A percentile compares a stretch with the other conserved stretches of the same genome.
phyloP scores from a whole-genome alignment of 2,329 filamentous ascomycete genomes.

The Dothideomycetes sp. region DNA sequence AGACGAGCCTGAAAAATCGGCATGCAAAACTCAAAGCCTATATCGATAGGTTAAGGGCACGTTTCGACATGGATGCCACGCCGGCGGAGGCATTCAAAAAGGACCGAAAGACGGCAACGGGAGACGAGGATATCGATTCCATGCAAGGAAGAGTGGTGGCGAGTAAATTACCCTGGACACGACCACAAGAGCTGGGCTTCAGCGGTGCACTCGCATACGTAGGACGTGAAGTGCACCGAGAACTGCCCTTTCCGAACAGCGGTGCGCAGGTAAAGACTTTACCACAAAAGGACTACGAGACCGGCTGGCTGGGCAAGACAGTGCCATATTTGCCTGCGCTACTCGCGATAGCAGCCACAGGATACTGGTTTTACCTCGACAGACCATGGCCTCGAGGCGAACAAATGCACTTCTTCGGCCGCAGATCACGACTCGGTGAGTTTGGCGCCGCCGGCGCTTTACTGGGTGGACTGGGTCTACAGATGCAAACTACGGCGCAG shows the following conservation, averaged over 20 bases:
- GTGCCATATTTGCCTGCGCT: neutral
- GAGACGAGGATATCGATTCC: neutral
- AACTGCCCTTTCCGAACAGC: slow-evolving; percentile 5
- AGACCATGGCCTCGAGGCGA: slow-evolving; percentile 21
- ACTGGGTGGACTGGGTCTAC: slow-evolving; percentile 6
- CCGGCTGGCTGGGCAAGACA: neutral
- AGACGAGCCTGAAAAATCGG: slow-evolving; percentile 43
- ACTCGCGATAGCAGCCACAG: slow-evolving; percentile 7
- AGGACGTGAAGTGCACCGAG: slow-evolving; percentile 1
- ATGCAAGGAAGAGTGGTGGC: neutral
- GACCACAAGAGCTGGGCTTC: neutral
- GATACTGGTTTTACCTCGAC: slow-evolving; percentile 9
- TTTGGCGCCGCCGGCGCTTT: slow-evolving; percentile 24
- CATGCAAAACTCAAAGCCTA: slow-evolving; percentile 28
- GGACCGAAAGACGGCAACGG: neutral
- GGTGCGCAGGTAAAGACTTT: neutral
- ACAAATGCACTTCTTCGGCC: slow-evolving; percentile 22
- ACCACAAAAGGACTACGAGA: neutral
- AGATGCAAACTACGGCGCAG: slow-evolving; percentile 3
- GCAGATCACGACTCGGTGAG: slow-evolving; percentile 20
- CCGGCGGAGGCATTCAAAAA: slow-evolving; percentile 4
- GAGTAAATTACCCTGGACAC: slow-evolving; percentile 4
- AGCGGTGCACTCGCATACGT: slow-evolving; percentile 1
- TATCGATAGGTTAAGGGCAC: slow-evolving; percentile 16
- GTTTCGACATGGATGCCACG: slow-evolving; percentile 12